Evolutionary conservation across 306 rosid genomes (phyloP).

Genomic region (Pterocarpus santalinus): DNA sequence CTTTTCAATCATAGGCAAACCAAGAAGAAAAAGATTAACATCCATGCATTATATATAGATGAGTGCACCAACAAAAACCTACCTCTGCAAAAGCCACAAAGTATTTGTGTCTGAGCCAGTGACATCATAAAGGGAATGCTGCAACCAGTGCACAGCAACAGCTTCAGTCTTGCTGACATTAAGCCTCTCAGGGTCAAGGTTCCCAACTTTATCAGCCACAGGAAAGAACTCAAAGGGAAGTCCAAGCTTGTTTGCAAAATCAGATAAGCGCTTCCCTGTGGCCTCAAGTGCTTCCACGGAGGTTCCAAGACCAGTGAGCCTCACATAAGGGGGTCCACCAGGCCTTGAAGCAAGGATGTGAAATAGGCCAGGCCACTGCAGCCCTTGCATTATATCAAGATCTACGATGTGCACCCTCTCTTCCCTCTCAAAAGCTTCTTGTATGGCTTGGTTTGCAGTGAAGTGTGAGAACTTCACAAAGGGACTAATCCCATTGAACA

Average conservation of each 20-base stretch:
- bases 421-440: slow-evolving; percentile 95
- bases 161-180: slow-evolving; percentile 86
- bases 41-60: neutral
- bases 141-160: slow-evolving; percentile 98
- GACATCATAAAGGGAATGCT: slow-evolving; percentile 96
- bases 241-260: slow-evolving; percentile 86
- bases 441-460: slow-evolving; percentile 97
- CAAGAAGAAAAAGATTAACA: neutral
- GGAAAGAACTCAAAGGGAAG: slow-evolving; percentile 93
- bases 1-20: neutral
- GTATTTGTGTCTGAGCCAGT: slow-evolving; percentile 93
- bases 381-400: slow-evolving; percentile 96
- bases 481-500: slow-evolving; percentile 95
- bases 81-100: slow-evolving; percentile 97
- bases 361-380: slow-evolving; percentile 98
- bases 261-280: slow-evolving; percentile 87
- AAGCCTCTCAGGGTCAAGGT: slow-evolving; percentile 76
- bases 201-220: slow-evolving; percentile 88
- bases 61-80: neutral
- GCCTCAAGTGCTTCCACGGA: slow-evolving; percentile 89
- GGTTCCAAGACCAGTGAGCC: slow-evolving; percentile 90
- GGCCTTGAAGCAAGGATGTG: slow-evolving; percentile 91
- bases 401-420: slow-evolving; percentile 92
- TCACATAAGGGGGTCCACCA: slow-evolving; percentile 92
- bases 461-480: slow-evolving; percentile 96